Evolutionary conservation across 805 yeast species (phyloP).

Genomic region (Blastobotrys chiropterorum): DNA sequence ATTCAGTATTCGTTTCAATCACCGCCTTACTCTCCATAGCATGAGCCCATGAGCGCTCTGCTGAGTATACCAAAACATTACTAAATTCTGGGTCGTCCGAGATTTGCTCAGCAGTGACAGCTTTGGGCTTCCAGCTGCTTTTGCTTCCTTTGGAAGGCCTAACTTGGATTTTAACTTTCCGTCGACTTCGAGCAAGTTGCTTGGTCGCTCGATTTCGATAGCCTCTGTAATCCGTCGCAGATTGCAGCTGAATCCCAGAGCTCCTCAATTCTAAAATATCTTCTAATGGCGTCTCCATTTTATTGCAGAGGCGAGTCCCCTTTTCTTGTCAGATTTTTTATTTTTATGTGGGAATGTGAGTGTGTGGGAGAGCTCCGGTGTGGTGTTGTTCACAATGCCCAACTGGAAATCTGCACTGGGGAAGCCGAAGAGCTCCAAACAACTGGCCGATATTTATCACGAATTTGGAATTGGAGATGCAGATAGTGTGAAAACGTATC

Average conservation of each 20-base stretch:
- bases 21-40: slow-evolving; percentile 57
- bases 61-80: slow-evolving; percentile 52
- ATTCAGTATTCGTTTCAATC: slow-evolving; percentile 41
- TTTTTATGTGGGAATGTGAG: neutral
- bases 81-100: slow-evolving; percentile 48
- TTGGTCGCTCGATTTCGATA: slow-evolving; percentile 60
- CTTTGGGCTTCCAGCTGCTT: slow-evolving; percentile 33
- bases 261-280: slow-evolving; percentile 44
- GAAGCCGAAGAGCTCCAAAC: neutral
- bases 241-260: slow-evolving; percentile 50
- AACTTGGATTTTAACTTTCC: slow-evolving; percentile 53
- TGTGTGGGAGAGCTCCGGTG: neutral
- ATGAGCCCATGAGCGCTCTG: slow-evolving; percentile 70
- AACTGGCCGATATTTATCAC: neutral
- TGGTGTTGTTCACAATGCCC: neutral
- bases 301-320: neutral
- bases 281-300: slow-evolving; percentile 24
- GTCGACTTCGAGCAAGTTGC: slow-evolving; percentile 58
- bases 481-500: slow-evolving; percentile 9
- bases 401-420: slow-evolving; percentile 2
- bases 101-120: slow-evolving; percentile 45
- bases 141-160: slow-evolving; percentile 52
- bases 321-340: neutral
- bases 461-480: neutral
- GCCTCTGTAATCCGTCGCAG: slow-evolving; percentile 61